Base-by-base conservation (phyloP, 1,284 basidiomycete species). In the Trichosporon ovoides region DNA sequence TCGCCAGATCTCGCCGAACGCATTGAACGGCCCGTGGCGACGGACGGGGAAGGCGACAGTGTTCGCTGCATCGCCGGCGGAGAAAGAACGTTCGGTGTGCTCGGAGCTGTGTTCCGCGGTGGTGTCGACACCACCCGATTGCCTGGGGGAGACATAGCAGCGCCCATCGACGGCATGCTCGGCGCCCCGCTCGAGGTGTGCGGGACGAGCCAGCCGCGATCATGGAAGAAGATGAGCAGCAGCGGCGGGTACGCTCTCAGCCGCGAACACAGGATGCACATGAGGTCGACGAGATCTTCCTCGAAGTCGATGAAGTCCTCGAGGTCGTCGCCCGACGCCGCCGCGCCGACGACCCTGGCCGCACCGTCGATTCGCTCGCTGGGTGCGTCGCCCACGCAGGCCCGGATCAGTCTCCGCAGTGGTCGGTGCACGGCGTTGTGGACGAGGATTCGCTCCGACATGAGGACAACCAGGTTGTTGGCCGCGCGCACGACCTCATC, bases 171-270 rank as follows among this genome's bases (percentile, higher is more conserved):
- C 40, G 58, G 58, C 19, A 52, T 86, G 88, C 64, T 37, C 7
- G 63, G 52, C 6, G 60, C 59, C 52, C 54, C 38, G 24, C 65
- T 48, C 40, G 60, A 58, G 34, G 66, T 55, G 52, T 66, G 56
- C 9, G 67, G 46, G 48, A 60, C 40, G 31, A 68, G 64, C 73
- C 73, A 73, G 48, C 70, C 67, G 68, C 89, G 93, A 72, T 95
- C 91, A 70, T 94, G 90, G 73, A 96, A 93, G 80, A 96, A 96
- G 63, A 97, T 94, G 82, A 95, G 88, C 38, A 97, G 84, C 2
- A 97, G 80, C 67, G 94, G 90, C 5, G 91, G 86, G 73, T 90
- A 89, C 48, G 89, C 89, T 56, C 88, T 83, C 72, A 95, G 93
- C 46, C 91, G 84, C 67, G 89, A 91, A 81, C 91, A 93, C 33